phyloP scores from a whole-genome alignment of 2,329 filamentous ascomycete species.

The Pseudodiploospora longispora region DNA sequence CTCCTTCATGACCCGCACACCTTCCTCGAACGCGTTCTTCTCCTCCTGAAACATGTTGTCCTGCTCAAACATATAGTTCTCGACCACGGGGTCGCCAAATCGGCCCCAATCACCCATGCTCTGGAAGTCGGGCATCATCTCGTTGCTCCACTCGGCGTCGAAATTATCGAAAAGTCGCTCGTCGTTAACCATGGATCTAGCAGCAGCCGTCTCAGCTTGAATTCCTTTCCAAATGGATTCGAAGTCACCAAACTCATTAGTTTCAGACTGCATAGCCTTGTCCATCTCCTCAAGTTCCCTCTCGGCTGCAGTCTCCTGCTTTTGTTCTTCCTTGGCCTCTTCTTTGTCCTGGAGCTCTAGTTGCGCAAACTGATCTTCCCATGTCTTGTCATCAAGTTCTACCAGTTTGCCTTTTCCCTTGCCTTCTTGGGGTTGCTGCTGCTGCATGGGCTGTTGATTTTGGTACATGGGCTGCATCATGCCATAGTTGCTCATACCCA shows the following conservation, averaged over 20 bases:
- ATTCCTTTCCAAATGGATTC: conserved; percentile 84
- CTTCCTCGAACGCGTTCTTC: conserved; percentile 83
- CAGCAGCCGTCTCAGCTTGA: conserved; percentile 63
- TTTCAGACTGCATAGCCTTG: conserved; percentile 57
- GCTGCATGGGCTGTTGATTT: conserved; percentile 39
- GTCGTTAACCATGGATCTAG: conserved; percentile 64
- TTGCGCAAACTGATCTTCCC: conserved; percentile 94
- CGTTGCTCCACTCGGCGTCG: conserved; percentile 71
- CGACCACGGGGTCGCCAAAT: conserved; percentile 68
- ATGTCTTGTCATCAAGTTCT: conserved; percentile 86
- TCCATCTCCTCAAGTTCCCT: conserved; percentile 84
- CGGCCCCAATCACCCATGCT: conserved; percentile 54
- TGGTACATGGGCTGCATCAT: conserved; percentile 41
- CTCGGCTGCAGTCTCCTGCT: conserved; percentile 66
- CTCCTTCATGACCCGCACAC: conserved; percentile 84
- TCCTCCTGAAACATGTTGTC: conserved; percentile 83
- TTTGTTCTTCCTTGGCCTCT: conserved; percentile 39
- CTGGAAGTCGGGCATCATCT: conserved; percentile 49
- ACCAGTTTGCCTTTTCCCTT: conserved; percentile 90
- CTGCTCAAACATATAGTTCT: conserved; percentile 90
- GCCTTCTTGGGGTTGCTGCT: conserved; percentile 40
- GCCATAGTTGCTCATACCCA: conserved; percentile 41
- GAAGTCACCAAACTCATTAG: conserved; percentile 74
- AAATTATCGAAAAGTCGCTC: conserved; percentile 56
- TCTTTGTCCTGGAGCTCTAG: conserved; percentile 61